These are phyloP conservation scores for Clavariopsis aquatica DNA, from an alignment of 495 filamentous ascomycete species.

Conservation along the genomic window DNA sequence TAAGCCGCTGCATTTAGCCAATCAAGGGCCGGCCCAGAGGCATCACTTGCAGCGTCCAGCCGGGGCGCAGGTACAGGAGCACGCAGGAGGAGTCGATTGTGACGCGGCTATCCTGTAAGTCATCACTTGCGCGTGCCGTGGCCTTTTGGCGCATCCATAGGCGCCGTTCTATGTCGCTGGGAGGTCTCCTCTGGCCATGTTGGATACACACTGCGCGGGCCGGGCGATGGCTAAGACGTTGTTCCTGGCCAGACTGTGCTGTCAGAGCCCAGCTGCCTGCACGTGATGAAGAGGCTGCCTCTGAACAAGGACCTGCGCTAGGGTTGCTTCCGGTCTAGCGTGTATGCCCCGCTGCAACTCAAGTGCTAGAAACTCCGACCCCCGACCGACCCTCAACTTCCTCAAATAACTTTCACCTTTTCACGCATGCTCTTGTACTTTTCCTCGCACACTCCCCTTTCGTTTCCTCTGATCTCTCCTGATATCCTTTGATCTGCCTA, in stretches of 20 bases:
- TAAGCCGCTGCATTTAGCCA: conserved; percentile 11
- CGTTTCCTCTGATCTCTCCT: not conserved
- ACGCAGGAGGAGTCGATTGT: not conserved
- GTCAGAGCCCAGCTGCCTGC: not conserved
- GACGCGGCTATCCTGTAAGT: not conserved
- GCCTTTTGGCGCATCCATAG: too few relatives aligned
- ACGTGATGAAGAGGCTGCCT: not conserved
- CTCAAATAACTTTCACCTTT: not conserved
- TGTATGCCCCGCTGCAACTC: not conserved
- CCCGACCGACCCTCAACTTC: not conserved
- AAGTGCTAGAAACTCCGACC: not conserved
- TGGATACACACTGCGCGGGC: too few relatives aligned
- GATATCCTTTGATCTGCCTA: not conserved
- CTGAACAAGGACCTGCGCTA: not conserved
- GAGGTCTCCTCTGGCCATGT: too few relatives aligned
- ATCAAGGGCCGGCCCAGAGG: not conserved
- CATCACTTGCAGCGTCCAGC: not conserved
- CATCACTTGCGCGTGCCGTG: too few relatives aligned
- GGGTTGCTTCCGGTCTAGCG: not conserved
- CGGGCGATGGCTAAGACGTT: too few relatives aligned
- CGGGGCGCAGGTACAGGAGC: not conserved
- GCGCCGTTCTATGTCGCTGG: too few relatives aligned
- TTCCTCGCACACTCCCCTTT: too few relatives aligned
- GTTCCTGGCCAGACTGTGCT: too few relatives aligned
- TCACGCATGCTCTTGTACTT: not conserved